Percentiles rank a stretch among this genome's conserved stretches.
Conservation (phyloP, 352 stramenopile species). For the Thraustochytrium sp. region DNA sequence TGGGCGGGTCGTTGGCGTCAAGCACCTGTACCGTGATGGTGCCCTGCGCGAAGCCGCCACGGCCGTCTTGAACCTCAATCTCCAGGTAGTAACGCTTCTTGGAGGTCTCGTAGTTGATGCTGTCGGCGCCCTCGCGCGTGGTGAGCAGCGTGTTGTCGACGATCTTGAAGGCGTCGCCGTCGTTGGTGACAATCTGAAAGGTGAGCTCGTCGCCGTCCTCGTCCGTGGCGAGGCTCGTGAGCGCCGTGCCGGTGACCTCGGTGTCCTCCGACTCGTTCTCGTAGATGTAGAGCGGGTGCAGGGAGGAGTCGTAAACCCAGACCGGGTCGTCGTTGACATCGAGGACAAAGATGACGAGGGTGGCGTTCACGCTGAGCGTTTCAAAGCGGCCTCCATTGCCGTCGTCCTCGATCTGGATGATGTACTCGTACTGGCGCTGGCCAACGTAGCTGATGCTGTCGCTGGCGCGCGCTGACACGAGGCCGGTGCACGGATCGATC, state of each 20-base stretch:
- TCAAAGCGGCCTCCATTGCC: slow-evolving; percentile 2
- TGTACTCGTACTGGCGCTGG: background rate
- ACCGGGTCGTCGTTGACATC: slow-evolving; percentile 43
- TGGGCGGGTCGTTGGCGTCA: slow-evolving; percentile 18
- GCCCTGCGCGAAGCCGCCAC: background rate
- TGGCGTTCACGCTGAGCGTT: background rate
- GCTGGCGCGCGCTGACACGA: slow-evolving; percentile 1
- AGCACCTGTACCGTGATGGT: background rate
- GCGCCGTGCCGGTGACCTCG: background rate
- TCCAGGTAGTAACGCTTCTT: slow-evolving; percentile 41
- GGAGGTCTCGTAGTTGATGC: slow-evolving; percentile 42
- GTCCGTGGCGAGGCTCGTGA: background rate
- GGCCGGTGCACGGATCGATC: slow-evolving; percentile 40
- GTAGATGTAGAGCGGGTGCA: background rate
- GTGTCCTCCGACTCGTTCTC: slow-evolving; percentile 33
- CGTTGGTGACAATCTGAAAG: slow-evolving; percentile 38
- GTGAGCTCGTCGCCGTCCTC: slow-evolving; percentile 24
- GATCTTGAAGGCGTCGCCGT: slow-evolving; percentile 43
- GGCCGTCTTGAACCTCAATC: slow-evolving; percentile 31
- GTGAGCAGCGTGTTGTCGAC: slow-evolving; percentile 27
- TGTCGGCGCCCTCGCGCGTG: slow-evolving; percentile 19
- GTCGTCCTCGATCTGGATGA: slow-evolving; percentile 14
- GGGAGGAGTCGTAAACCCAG: background rate
- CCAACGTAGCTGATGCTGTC: background rate
- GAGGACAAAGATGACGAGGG: slow-evolving; percentile 6